Conservation (phyloP, 2,329 filamentous ascomycete genomes). For the Sphaerulina vaccinii region DNA sequence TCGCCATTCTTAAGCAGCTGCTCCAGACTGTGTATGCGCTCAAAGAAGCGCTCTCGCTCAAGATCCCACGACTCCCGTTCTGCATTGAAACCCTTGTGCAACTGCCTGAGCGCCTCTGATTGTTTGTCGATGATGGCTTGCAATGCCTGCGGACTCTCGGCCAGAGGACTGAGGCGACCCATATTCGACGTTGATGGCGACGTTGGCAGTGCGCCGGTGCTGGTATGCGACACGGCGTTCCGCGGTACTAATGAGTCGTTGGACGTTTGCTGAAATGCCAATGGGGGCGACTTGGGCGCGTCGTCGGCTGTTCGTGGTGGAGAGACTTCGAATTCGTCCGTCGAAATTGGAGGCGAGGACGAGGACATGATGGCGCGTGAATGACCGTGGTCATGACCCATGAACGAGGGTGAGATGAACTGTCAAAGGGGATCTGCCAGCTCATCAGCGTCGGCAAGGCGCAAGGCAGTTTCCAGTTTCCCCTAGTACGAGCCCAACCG, state of each 20-base stretch:
- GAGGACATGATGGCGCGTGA: slow-evolving; percentile 4
- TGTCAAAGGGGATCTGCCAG: no score
- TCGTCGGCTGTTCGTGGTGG: slow-evolving; percentile 1
- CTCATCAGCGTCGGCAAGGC: no score
- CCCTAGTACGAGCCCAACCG: no score
- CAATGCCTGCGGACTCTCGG: slow-evolving; percentile 26
- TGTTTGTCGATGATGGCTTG: slow-evolving; percentile 39
- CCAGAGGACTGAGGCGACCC: slow-evolving; percentile 24
- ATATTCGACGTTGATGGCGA: slow-evolving; percentile 25
- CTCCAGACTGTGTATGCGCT: slow-evolving; percentile 38
- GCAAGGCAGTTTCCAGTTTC: no score
- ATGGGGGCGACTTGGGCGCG: slow-evolving; percentile 37
- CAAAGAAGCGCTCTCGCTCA: slow-evolving; percentile 35
- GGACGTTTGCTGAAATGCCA: slow-evolving; percentile 38
- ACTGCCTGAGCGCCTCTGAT: slow-evolving; percentile 32
- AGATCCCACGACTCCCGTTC: slow-evolving; percentile 38
- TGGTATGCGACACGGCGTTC: slow-evolving; percentile 7
- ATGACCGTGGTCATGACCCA: slow-evolving; percentile 1
- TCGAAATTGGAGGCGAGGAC: slow-evolving; percentile 6
- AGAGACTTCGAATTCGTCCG: slow-evolving; percentile 6
- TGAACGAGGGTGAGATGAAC: no score
- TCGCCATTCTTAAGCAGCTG: slow-evolving; percentile 35
- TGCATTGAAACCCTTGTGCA: slow-evolving; percentile 38
- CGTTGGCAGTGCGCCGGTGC: slow-evolving; percentile 11
- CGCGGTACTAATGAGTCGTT: slow-evolving; percentile 38